Evolutionary conservation across 2,329 filamentous ascomycete genomes (phyloP), one percentile per base, ranked within the genome.

Genomic region (Neurospora sp.): DNA sequence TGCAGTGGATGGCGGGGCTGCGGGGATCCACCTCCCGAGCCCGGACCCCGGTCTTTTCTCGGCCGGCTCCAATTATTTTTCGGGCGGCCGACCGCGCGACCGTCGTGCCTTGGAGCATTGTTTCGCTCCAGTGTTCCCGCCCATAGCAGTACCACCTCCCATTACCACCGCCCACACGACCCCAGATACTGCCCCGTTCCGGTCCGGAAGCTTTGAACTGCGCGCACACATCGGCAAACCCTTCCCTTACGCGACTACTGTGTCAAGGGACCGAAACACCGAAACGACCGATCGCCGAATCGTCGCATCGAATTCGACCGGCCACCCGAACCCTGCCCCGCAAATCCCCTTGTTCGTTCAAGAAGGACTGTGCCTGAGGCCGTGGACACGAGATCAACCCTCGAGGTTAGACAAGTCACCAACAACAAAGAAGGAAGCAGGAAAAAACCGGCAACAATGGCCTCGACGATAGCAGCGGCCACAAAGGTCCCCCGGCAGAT

Each of bases 401-500:
- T 10, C 15, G 28, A 36, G 28, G 28, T 0, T 62, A 62, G 28
- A 62, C 52, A 62, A 62, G 52, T 36, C 28, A 33, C 28, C 6
- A n/a, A 17, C 52, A 52, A 15, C 12, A 36, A 62, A 36, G 28
- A 62, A 28, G 28, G 28, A 62, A 62, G 23, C 52, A 17, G 8
- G 52, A 36, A 17, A 36, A 33, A 62, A 17, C n/a, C 52, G 6
- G 12, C 33, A 62, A 62, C 43, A 28, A 83, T 84, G 82, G 80
- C 82, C n/a, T 77, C 74, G 15, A 74, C 76, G 46, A 52, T 70
- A 38, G 73, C 74, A 40, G 73, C 76, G 6, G 72, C 74, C 15
- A 62, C 52, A 15, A 62, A 62, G 15, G 81, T 81, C 40, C 80
- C 82, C 70, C 80, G 80, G 69, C 80, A 79, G 69, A 82, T 83